Evolutionary conservation across 192 early-diverging fungal species (phyloP).

Genomic region (Gonapodya prolifera): DNA sequence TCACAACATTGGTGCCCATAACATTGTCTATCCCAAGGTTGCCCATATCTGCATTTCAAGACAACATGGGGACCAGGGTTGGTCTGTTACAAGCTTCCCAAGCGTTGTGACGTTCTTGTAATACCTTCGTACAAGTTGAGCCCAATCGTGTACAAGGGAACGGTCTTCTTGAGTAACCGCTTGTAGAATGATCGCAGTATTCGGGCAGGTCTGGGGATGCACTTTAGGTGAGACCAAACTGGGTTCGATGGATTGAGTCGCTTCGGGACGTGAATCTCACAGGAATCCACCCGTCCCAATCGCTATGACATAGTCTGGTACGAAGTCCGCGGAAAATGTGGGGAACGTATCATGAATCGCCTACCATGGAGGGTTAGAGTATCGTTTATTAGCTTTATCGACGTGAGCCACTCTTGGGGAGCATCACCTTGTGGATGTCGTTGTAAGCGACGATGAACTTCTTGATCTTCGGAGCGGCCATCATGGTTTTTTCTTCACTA

Average conservation of each 20-base stretch:
- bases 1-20: constrained; percentile 48
- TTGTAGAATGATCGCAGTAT: constrained; percentile 63
- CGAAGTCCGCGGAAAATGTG: constrained; percentile 44
- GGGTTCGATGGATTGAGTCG: background rate
- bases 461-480: background rate
- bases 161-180: constrained; percentile 49
- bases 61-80: constrained; percentile 8
- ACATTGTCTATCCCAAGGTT: constrained; percentile 13
- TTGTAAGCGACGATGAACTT: constrained; percentile 56
- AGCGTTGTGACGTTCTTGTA: too few species aligned
- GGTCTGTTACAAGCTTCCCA: constrained; percentile 22
- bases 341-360: constrained; percentile 44
- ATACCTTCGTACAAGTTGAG: constrained; percentile 65
- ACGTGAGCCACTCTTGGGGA: too few species aligned
- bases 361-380: too few species aligned
- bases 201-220: constrained; percentile 34
- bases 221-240: background rate
- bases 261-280: background rate
- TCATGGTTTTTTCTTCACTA: too few species aligned
- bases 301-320: constrained; percentile 60
- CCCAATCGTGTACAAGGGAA: constrained; percentile 67
- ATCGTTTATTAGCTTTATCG: too few species aligned
- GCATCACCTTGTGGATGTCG: constrained; percentile 37
- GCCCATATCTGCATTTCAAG: background rate
- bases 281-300: constrained; percentile 71